Percentiles rank a stretch among this genome's conserved stretches.
Evolutionary conservation across 208 protist species (phyloP).

Genomic region (Leishmania tropica): DNA sequence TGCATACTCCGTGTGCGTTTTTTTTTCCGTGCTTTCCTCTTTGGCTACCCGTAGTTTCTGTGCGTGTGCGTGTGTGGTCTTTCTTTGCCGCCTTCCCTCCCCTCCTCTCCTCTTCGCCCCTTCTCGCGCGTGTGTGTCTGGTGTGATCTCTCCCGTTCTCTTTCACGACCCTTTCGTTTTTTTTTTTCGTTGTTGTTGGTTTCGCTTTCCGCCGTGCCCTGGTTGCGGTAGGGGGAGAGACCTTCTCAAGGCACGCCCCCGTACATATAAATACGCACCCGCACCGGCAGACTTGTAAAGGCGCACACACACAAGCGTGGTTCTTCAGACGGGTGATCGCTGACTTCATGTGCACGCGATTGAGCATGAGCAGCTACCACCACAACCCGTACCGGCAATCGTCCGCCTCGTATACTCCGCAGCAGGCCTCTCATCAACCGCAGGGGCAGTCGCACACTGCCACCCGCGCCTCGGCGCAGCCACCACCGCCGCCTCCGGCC

Average conservation of each 20-base stretch:
- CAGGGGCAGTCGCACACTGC: background rate
- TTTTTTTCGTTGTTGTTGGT: background rate
- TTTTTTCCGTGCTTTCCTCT: background rate
- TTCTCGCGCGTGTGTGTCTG: background rate
- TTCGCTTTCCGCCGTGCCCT: background rate
- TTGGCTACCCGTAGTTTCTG: background rate
- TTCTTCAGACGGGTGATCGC: background rate
- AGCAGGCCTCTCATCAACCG: background rate
- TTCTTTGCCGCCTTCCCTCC: background rate
- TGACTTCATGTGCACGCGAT: background rate
- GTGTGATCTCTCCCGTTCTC: background rate
- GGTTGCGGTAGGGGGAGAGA: no score
- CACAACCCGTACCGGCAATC: constrained; percentile 39
- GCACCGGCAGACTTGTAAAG: background rate
- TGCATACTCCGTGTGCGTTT: background rate
- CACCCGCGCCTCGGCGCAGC: background rate
- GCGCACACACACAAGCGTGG: background rate
- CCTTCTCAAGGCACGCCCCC: no score
- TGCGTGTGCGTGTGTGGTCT: background rate
- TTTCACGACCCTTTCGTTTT: background rate
- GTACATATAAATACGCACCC: no score
- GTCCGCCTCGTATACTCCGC: constrained; percentile 12
- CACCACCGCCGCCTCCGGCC: background rate
- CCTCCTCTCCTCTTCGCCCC: background rate
- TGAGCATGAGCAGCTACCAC: constrained; percentile 29